Percentiles rank a stretch among this genome's conserved stretches.
These are phyloP conservation scores for Hypoxylon sp. DNA, from an alignment of 2,329 filamentous ascomycete species.

Conservation along the genomic window DNA sequence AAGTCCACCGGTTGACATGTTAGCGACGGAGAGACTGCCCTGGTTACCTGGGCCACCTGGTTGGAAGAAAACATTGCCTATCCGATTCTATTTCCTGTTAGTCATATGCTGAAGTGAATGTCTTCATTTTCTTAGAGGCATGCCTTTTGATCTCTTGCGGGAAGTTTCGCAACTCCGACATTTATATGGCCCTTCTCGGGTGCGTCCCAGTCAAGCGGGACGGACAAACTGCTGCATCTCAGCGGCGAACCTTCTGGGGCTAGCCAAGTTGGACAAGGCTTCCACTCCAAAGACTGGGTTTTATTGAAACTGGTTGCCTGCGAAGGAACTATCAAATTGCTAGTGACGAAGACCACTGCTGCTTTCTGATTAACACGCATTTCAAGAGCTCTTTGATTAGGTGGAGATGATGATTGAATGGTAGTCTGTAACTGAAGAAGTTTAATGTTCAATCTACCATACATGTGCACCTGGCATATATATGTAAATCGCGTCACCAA, in stretches of 20 bases:
- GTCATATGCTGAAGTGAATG: background rate
- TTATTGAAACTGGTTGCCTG: too few species aligned
- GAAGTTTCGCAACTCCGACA: constrained; percentile 9
- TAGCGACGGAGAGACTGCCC: background rate
- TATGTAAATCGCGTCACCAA: too few species aligned
- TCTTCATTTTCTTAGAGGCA: background rate
- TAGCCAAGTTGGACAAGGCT: constrained; percentile 3
- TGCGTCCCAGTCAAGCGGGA: constrained; percentile 15
- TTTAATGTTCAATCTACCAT: too few species aligned
- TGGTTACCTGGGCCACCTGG: constrained; percentile 13
- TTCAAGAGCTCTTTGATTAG: too few species aligned
- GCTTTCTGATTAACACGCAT: too few species aligned
- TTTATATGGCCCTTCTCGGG: background rate
- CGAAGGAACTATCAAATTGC: too few species aligned
- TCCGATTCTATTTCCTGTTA: constrained; percentile 8
- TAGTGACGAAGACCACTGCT: too few species aligned
- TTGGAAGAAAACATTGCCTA: constrained; percentile 16
- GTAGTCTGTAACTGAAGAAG: too few species aligned
- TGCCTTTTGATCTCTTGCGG: constrained; percentile 13
- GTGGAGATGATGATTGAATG: too few species aligned
- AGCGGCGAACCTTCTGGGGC: background rate
- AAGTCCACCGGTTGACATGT: background rate
- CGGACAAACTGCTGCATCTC: background rate
- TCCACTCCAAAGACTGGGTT: background rate
- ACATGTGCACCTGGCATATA: too few species aligned